Conservation (phyloP, 1,284 basidiomycete species). For the Chiua sp. region DNA sequence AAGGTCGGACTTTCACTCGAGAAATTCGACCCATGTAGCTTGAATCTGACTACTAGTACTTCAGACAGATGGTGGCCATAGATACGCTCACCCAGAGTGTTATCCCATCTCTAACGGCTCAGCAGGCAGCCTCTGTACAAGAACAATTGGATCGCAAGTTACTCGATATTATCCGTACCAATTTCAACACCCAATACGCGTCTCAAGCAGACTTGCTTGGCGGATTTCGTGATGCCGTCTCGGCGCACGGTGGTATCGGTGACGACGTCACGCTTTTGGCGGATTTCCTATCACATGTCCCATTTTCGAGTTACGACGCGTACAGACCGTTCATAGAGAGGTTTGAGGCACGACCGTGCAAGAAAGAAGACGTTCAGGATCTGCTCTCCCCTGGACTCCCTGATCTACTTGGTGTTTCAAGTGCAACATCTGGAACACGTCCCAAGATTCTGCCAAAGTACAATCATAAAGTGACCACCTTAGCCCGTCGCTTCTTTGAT, state of each 20-base stretch:
- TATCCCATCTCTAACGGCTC: not conserved
- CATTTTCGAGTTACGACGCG: slow-evolving; percentile 19
- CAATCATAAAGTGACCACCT: not conserved
- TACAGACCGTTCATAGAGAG: slow-evolving; percentile 24
- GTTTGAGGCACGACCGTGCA: slow-evolving; percentile 16
- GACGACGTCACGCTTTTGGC: slow-evolving; percentile 8
- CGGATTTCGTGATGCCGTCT: slow-evolving; percentile 17
- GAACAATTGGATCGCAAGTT: slow-evolving; percentile 4
- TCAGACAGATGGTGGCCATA: not conserved
- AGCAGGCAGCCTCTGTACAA: not conserved
- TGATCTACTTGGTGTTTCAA: not conserved
- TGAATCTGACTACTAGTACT: not conserved
- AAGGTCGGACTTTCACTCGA: not conserved
- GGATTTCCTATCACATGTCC: slow-evolving; percentile 19
- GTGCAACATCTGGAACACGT: not conserved
- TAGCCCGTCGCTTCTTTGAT: not conserved
- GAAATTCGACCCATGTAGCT: not conserved
- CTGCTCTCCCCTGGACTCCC: slow-evolving; percentile 1
- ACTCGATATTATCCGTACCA: slow-evolving; percentile 11
- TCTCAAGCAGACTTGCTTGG: slow-evolving; percentile 6
- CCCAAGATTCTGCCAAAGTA: not conserved
- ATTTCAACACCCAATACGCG: slow-evolving; percentile 17
- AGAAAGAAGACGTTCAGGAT: slow-evolving; percentile 2
- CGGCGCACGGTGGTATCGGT: not conserved
- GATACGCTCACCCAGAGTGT: not conserved